phyloP scores from a whole-genome alignment of 768 basidiomycete species.

The Termitomyces titanicus region DNA sequence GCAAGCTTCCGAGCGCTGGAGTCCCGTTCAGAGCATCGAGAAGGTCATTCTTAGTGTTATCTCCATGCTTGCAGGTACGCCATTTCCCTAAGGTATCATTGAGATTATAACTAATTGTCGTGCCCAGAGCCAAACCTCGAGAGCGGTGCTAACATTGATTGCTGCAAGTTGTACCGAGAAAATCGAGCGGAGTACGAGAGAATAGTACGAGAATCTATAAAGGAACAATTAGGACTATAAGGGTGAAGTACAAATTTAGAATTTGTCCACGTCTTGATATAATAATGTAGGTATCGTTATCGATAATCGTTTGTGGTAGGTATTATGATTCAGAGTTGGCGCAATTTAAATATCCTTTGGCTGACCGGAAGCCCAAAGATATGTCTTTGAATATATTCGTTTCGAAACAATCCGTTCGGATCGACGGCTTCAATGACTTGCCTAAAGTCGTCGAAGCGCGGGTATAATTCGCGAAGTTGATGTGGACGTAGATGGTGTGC shows the following conservation, averaged over 20 bases:
- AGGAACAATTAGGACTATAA: slow-evolving; percentile 78
- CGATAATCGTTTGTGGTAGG: not conserved
- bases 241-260: slow-evolving; percentile 2
- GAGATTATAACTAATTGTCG: slow-evolving; percentile 14
- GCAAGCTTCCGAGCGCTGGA: slow-evolving; percentile 94
- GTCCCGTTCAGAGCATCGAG: slow-evolving; percentile 97
- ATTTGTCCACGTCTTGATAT: slow-evolving; percentile 8
- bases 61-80: slow-evolving; percentile 90
- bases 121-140: slow-evolving; percentile 87
- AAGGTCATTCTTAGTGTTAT: slow-evolving; percentile 96
- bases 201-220: slow-evolving; percentile 77
- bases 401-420: slow-evolving; percentile 74
- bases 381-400: slow-evolving; percentile 88
- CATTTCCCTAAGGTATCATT: slow-evolving; percentile 6
- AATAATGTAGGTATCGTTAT: slow-evolving; percentile 12
- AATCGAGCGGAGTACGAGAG: slow-evolving; percentile 87
- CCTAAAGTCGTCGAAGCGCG: slow-evolving; percentile 76
- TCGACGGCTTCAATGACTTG: slow-evolving; percentile 67
- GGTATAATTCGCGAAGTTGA: slow-evolving; percentile 66
- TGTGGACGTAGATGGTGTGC: slow-evolving; percentile 70
- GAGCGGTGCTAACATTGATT: slow-evolving; percentile 95
- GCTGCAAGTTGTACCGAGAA: slow-evolving; percentile 95
- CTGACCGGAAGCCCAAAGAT: slow-evolving; percentile 60
- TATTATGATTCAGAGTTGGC: slow-evolving; percentile 17
- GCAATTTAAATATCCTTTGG: slow-evolving; percentile 37